Evolutionary conservation across 108 stramenopile species (phyloP), one percentile per base, ranked within the genome.

Genomic region (Poteriospumella lacustris): DNA sequence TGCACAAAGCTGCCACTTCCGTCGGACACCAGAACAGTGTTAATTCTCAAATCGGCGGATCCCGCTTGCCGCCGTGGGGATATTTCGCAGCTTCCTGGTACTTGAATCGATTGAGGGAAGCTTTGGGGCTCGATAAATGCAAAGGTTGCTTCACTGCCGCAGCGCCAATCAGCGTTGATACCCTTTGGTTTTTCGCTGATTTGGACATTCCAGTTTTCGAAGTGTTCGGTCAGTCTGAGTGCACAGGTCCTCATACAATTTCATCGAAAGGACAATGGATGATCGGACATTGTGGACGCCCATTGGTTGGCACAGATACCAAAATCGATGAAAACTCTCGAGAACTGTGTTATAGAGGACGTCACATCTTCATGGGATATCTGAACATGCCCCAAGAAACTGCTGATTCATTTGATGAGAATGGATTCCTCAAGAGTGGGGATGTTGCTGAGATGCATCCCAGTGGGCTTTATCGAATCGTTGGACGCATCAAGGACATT

Each of bases 351-450:
- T 89, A 79, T 78, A 73, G 82, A n/a, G 88, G 88, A 1, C 89
- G 89, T 9, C 85, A 90, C 79, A 88, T 90, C 75, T 87, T 91
- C 67, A 88, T 89, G 82, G 91, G 91, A 58, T 91, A 90, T 80
- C 80, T 89, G 86, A 52, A 86, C 58, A 85, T 88, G 68, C 77
- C 79, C 29, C 88, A 87, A 44, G 88, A 88, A 83, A 91, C 83
- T 68, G 68, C 36, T 41, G 86, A 12, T 15, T 38, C n/a, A n/a
- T n/a, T n/a, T n/a, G n/a, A n/a, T n/a, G n/a, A n/a, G n/a, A n/a
- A n/a, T n/a, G n/a, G n/a, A n/a, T n/a, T n/a, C n/a, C n/a, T n/a
- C n/a, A n/a, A n/a, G n/a, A n/a, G n/a, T n/a, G n/a, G n/a, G n/a
- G n/a, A n/a, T n/a, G n/a, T n/a, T n/a, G n/a, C n/a, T n/a, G n/a